Evolutionary conservation across 371 early-diverging fungal genomes (phyloP).

Genomic region (Dichotomocladium elegans): DNA sequence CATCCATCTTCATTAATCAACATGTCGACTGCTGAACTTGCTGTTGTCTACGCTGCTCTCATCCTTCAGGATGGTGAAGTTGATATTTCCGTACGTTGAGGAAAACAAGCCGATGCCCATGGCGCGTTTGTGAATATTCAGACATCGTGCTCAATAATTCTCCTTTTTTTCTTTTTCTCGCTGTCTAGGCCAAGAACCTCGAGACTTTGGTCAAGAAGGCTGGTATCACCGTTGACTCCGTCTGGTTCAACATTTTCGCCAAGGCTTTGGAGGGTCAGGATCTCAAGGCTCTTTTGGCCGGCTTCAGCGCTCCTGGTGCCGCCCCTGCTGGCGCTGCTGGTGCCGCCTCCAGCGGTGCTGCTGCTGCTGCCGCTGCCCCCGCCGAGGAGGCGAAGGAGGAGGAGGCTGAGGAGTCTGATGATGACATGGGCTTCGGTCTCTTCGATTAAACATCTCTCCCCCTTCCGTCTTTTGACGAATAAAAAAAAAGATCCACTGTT

Average conservation of each 20-base stretch:
- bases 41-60: conserved; percentile 95
- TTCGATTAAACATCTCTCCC: conserved; percentile 28
- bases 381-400: conserved; percentile 74
- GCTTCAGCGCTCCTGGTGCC: conserved; percentile 72
- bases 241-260: conserved; percentile 96
- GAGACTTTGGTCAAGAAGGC: conserved; percentile 88
- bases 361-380: conserved; percentile 50
- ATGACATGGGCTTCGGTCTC: conserved; percentile 56
- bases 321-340: conserved; percentile 51
- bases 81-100: conserved; percentile 93
- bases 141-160: neutral
- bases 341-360: conserved; percentile 52
- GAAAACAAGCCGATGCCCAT: neutral
- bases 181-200: conserved; percentile 89
- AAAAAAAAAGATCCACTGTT: too few relatives aligned
- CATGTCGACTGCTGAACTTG: conserved; percentile 76
- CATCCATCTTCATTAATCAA: conserved; percentile 21
- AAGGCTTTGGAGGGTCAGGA: conserved; percentile 97
- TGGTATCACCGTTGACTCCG: conserved; percentile 89
- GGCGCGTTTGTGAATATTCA: conserved; percentile 5
- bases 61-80: conserved; percentile 97
- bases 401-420: conserved; percentile 90
- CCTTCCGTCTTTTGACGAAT: neutral
- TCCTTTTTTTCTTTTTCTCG: neutral
- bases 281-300: conserved; percentile 84